Evolutionary conservation across 2,329 filamentous ascomycete species (phyloP).

Genomic region (Monilinia vaccinii-corymbosi): DNA sequence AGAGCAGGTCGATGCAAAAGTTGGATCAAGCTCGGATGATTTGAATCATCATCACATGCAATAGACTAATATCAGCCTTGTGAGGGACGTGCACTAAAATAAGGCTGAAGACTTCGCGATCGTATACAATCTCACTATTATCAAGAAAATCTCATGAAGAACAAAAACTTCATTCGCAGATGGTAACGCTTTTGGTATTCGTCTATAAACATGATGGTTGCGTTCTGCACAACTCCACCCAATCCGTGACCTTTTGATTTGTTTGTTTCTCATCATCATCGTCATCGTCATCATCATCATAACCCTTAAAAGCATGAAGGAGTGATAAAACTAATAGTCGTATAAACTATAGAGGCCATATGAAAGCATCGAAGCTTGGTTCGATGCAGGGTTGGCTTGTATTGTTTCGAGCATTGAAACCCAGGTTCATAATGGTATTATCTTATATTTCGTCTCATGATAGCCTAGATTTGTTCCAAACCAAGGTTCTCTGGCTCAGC

Average conservation of each 20-base stretch:
- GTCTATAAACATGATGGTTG: conserved; percentile 2
- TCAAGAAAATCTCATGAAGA: neutral
- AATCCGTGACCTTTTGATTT: neutral
- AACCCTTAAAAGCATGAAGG: conserved; percentile 5
- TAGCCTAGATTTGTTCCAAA: conserved; percentile 11
- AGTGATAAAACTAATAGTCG: neutral
- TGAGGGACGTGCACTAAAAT: neutral
- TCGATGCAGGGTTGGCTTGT: neutral
- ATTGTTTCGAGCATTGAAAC: conserved; percentile 1
- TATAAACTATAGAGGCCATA: neutral
- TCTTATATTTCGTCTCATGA: neutral
- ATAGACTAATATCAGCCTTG: conserved; percentile 3
- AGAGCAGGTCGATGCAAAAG: neutral
- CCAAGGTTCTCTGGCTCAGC: conserved; percentile 27
- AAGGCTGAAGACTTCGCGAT: neutral
- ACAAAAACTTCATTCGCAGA: neutral
- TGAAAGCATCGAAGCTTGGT: neutral
- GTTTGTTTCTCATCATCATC: neutral
- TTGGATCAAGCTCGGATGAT: neutral
- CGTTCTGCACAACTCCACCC: conserved; percentile 1
- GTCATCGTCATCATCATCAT: too few relatives aligned
- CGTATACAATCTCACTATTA: neutral
- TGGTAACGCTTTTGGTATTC: conserved; percentile 5
- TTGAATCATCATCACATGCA: conserved; percentile 3
- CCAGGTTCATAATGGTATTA: neutral